Percentiles rank a stretch among this genome's conserved stretches.
These are phyloP conservation scores for Fusarium avenaceum DNA, from an alignment of 2,329 filamentous ascomycete genomes.

Conservation along the genomic window DNA sequence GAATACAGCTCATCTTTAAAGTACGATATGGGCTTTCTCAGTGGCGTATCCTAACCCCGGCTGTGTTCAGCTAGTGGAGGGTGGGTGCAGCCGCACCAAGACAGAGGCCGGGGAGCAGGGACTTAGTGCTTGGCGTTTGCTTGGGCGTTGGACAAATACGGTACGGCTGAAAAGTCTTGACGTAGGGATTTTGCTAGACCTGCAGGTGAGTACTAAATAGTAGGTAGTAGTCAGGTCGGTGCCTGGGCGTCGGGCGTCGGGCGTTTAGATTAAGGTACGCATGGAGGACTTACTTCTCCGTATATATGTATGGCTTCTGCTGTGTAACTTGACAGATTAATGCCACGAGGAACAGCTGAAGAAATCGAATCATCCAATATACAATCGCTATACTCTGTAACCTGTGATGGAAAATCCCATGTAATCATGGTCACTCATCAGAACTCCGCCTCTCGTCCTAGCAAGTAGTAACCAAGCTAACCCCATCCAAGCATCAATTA, in stretches of 20 bases:
- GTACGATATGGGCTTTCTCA: not conserved
- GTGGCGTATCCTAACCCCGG: conserved; percentile 28
- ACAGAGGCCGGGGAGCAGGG: not conserved
- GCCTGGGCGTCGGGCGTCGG: not conserved
- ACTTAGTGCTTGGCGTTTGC: conserved; percentile 6
- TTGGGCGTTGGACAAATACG: conserved; percentile 13
- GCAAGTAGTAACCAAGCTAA: conserved; percentile 7
- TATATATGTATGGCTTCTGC: too few relatives aligned
- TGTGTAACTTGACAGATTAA: not conserved
- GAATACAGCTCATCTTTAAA: conserved; percentile 22
- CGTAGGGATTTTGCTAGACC: conserved; percentile 23
- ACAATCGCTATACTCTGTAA: too few relatives aligned
- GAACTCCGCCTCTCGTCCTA: conserved; percentile 22
- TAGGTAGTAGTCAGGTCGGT: not conserved
- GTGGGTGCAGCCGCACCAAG: conserved; percentile 5
- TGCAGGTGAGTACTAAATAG: conserved; percentile 2
- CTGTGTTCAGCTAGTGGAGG: conserved; percentile 20
- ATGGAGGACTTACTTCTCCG: not conserved
- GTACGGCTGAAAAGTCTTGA: conserved; percentile 33
- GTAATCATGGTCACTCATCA: too few relatives aligned
- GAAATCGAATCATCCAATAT: too few relatives aligned
- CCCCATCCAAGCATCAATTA: conserved; percentile 11
- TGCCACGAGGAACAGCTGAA: too few relatives aligned
- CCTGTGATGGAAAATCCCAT: not conserved
- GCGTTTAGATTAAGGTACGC: conserved; percentile 3